These are phyloP conservation scores for Quercus berberidifolia DNA, from an alignment of 306 rosid genomes.

Conservation along the genomic window DNA sequence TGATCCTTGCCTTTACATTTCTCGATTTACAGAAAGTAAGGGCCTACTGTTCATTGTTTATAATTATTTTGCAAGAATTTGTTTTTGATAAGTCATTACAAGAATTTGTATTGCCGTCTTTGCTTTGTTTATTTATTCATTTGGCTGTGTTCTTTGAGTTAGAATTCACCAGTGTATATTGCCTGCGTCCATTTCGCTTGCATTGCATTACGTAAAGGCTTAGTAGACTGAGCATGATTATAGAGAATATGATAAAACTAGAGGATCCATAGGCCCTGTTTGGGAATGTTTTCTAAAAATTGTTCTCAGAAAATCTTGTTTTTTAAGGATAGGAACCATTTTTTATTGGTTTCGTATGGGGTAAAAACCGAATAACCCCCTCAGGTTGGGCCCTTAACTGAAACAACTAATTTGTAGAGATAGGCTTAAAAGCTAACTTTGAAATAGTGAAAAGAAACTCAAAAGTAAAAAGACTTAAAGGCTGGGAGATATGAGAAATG, in stretches of 20 bases:
- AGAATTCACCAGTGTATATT: not conserved
- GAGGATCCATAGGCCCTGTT: not conserved
- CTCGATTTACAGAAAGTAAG: conserved; percentile 65
- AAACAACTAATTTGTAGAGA: no score
- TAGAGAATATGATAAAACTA: not conserved
- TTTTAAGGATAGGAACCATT: no score
- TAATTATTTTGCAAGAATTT: conserved; percentile 1
- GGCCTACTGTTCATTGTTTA: conserved; percentile 3
- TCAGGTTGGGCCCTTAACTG: no score
- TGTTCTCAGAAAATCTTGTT: no score
- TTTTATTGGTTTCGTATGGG: no score
- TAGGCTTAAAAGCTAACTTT: no score
- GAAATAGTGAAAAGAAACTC: no score
- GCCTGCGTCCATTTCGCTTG: not conserved
- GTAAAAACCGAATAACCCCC: no score
- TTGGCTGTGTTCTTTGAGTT: not conserved
- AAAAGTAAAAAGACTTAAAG: no score
- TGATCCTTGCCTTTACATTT: conserved; percentile 79
- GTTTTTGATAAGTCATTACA: no score
- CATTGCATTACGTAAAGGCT: not conserved
- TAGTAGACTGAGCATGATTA: not conserved
- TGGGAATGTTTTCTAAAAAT: no score
- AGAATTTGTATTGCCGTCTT: not conserved
- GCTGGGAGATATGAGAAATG: no score
- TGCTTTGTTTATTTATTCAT: not conserved